Base-by-base conservation (phyloP, 805 yeast genomes). In the Jamesozyma piceae region DNA sequence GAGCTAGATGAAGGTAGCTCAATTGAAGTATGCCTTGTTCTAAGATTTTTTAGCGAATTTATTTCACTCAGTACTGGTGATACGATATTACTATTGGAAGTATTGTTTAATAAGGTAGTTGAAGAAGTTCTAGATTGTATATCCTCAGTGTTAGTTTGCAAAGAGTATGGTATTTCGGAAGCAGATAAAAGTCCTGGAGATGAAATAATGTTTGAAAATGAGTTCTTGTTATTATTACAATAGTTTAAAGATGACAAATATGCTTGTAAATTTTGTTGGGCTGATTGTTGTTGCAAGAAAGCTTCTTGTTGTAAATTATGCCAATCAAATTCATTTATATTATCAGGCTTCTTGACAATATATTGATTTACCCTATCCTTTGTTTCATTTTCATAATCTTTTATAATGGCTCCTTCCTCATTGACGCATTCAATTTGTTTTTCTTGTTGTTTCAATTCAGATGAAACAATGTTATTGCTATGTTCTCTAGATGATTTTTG, bases 241-340 rank as follows among this genome's bases (percentile, higher is more conserved):
- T 40, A 29, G 6, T 52, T 52, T 34, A 62, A 40, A 6, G 63
- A 52, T 2, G 60, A 45, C 30, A 62, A 39, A 33, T 60, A 62
- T 1, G 61, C 63, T 38, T 60, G 62, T 26, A 62, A 44, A 43
- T 55, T 59, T 39, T 61, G 64, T 39, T 58, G 61, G 2, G 65
- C 67, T 11, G 52, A 44, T 35, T 61, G 59, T 45, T 62, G 65
- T 42, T 58, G 63, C 37, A 56, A 42, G 41, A 55, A 51, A 2
- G 65, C 65, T 40, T 60, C 64, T 19, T 58, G 57, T 44, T 57
- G 65, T 37, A 60, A 51, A 14, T 46, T 50, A 42, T 53, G 48
- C 66, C 65, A 61, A 38, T 61, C 65, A 34, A 52, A 54, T 29
- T 58, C 62, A 2, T 57, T 46, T 2, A 52, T 41, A 24, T 54